A percentile compares a stretch with the other conserved stretches of the same genome.
phyloP scores from a whole-genome alignment of 2,329 filamentous ascomycete genomes.

The Ophiostoma australiae region DNA sequence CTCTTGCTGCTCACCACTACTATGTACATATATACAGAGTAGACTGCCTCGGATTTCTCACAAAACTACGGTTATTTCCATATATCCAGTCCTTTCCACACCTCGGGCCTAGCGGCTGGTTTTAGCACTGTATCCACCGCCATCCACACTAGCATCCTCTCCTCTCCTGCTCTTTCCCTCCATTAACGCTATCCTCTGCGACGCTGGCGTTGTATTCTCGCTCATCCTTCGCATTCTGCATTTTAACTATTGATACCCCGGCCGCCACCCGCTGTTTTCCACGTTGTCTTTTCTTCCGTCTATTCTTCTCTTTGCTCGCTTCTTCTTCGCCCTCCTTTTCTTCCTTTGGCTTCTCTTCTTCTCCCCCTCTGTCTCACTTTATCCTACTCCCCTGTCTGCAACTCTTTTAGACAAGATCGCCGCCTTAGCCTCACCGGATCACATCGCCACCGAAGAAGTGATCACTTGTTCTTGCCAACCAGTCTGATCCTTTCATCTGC shows the following conservation, averaged over 20 bases:
- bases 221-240: background rate
- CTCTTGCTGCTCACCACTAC: too few relatives aligned
- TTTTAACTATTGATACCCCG: background rate
- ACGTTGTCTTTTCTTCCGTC: background rate
- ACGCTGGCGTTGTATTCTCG: constrained; percentile 8
- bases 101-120: background rate
- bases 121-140: background rate
- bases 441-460: background rate
- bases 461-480: too few relatives aligned
- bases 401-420: background rate
- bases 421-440: background rate
- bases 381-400: background rate
- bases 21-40: too few relatives aligned
- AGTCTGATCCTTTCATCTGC: background rate
- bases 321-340: background rate
- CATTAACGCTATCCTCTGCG: background rate
- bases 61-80: background rate
- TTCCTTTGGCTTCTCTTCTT: background rate
- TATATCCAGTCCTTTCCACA: background rate
- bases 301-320: background rate
- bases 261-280: background rate
- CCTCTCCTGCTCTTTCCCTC: background rate
- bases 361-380: background rate
- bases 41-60: too few relatives aligned
- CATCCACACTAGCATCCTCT: background rate